Evolutionary conservation across 306 rosid species (phyloP).

Genomic region (Begonia fuchsioides): DNA sequence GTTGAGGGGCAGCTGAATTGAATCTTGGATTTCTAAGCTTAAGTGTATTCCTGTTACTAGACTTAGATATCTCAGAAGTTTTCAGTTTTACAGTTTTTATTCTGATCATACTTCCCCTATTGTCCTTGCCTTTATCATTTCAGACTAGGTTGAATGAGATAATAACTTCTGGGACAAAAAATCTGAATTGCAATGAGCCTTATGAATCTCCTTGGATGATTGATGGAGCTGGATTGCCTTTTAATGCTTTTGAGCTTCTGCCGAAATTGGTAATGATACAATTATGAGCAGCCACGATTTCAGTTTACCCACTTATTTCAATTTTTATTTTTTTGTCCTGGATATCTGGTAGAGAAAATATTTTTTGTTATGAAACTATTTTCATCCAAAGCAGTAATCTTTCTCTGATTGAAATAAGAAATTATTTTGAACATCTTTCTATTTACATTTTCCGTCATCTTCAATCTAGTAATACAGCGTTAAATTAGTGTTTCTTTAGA

Average conservation of each 20-base stretch:
- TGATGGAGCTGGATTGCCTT: constrained; percentile 85
- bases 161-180: constrained; percentile 37
- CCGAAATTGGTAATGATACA: constrained; percentile 55
- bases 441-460: too few relatives aligned
- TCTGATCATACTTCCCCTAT: constrained; percentile 1
- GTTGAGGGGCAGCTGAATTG: neutral
- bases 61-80: neutral
- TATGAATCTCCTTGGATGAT: constrained; percentile 57
- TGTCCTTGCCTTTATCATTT: constrained; percentile 11
- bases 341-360: too few relatives aligned
- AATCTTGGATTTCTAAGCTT: neutral
- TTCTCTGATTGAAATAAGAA: too few relatives aligned
- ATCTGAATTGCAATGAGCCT: constrained; percentile 26
- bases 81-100: constrained; percentile 6
- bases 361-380: too few relatives aligned
- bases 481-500: too few relatives aligned
- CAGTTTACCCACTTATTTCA: constrained; percentile 1
- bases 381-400: too few relatives aligned
- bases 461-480: too few relatives aligned
- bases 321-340: neutral
- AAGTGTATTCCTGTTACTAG: neutral
- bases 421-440: too few relatives aligned
- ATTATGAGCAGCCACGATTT: constrained; percentile 6
- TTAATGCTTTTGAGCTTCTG: constrained; percentile 71
- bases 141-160: constrained; percentile 78